These are phyloP conservation scores for Scheffersomyces ergatensis DNA, from an alignment of 805 yeast genomes.

Conservation along the genomic window DNA sequence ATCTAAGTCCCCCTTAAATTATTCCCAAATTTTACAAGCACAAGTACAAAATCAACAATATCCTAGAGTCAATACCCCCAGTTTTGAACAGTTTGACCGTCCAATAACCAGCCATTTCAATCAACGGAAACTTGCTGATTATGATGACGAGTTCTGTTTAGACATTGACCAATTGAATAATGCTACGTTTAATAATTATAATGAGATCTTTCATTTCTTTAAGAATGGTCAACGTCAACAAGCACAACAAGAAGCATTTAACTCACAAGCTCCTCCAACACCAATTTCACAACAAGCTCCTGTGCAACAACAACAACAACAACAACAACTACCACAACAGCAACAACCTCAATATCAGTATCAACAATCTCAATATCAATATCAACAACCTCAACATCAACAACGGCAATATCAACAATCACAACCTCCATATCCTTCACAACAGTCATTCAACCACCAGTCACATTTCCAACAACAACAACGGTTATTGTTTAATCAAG, in stretches of 20 bases:
- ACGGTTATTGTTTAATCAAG: too few species aligned
- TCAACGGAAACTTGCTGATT: slow-evolving; percentile 21
- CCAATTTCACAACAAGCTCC: slow-evolving; percentile 1
- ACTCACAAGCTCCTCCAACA: not conserved
- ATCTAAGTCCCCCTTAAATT: slow-evolving; percentile 1
- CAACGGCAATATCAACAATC: too few species aligned
- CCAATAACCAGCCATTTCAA: slow-evolving; percentile 1
- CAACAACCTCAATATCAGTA: too few species aligned
- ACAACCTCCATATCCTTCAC: too few species aligned
- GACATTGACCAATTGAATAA: slow-evolving; percentile 39
- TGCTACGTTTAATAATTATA: slow-evolving; percentile 4
- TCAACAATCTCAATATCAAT: too few species aligned
- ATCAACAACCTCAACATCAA: too few species aligned
- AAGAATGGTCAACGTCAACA: slow-evolving; percentile 4
- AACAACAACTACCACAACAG: not conserved
- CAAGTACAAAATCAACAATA: slow-evolving; percentile 2
- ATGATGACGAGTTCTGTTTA: slow-evolving; percentile 43
- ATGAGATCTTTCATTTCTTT: slow-evolving; percentile 3
- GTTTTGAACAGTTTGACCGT: slow-evolving; percentile 8
- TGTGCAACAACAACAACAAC: slow-evolving; percentile 2
- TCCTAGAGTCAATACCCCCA: slow-evolving; percentile 1
- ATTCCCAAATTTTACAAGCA: slow-evolving; percentile 4
- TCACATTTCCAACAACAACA: too few species aligned
- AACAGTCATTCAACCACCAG: too few species aligned
- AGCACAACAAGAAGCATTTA: slow-evolving; percentile 2